Conservation (phyloP, 805 yeast genomes). For the Nakazawaea ernobii region DNA sequence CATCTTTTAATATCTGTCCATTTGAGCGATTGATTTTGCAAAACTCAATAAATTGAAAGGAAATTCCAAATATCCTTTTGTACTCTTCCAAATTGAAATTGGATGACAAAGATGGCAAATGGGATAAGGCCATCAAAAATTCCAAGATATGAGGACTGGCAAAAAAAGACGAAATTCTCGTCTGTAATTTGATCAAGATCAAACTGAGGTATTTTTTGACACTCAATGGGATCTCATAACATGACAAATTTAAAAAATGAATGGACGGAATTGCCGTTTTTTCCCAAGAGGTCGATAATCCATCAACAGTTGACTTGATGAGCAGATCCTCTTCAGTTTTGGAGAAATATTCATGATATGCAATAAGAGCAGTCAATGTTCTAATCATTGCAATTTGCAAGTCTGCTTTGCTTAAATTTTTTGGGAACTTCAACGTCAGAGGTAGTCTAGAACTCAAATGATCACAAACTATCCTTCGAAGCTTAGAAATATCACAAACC, state of each 20-base stretch:
- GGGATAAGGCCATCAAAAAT: conserved; percentile 59
- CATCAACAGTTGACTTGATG: conserved; percentile 51
- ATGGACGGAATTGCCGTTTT: conserved; percentile 73
- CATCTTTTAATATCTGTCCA: conserved; percentile 39
- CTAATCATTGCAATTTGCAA: conserved; percentile 62
- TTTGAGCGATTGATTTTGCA: conserved; percentile 1
- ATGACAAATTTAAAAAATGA: conserved; percentile 68
- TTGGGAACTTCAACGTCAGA: conserved; percentile 32
- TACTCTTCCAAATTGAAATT: conserved; percentile 74
- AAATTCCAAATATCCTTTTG: conserved; percentile 76
- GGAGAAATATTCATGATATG: conserved; percentile 49
- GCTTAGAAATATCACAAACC: conserved; percentile 28
- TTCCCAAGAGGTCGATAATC: conserved; percentile 64
- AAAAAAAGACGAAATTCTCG: conserved; percentile 62
- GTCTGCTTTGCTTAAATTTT: conserved; percentile 47
- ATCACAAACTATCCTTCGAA: conserved; percentile 48
- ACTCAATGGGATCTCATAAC: conserved; percentile 74
- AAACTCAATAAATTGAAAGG: conserved; percentile 72
- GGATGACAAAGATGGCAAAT: conserved; percentile 60
- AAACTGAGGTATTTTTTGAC: conserved; percentile 62
- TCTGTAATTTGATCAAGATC: conserved; percentile 70
- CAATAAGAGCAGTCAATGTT: conserved; percentile 55
- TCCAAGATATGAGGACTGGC: conserved; percentile 74
- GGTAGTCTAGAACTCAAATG: conserved; percentile 52
- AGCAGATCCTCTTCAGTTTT: conserved; percentile 60